phyloP scores from a whole-genome alignment of 2,329 filamentous ascomycete species.

The Pestalotiopsis sp. region DNA sequence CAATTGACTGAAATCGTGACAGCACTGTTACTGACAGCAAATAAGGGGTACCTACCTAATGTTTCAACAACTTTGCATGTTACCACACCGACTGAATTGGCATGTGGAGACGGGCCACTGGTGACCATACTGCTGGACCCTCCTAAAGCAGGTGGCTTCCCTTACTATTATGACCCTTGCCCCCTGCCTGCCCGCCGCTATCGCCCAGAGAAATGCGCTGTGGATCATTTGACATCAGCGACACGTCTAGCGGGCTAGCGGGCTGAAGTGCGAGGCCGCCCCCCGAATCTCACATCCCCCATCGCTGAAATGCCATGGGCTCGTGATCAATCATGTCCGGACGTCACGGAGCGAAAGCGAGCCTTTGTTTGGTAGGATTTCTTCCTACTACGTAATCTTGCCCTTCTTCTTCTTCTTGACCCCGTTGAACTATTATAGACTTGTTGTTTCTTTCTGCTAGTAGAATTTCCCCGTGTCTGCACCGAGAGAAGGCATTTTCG shows the following conservation, averaged over 20 bases:
- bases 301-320: neutral
- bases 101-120: neutral
- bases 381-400: neutral
- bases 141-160: no score
- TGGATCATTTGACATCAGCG: slow-evolving; percentile 13
- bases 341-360: neutral
- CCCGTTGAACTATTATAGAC: neutral
- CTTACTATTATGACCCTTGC: neutral
- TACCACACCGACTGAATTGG: neutral
- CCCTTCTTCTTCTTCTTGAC: neutral
- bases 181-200: neutral
- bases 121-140: neutral
- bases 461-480: neutral
- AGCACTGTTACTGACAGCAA: neutral
- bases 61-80: neutral
- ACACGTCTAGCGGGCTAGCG: neutral
- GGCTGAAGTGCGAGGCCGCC: neutral
- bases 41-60: neutral
- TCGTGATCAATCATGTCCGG: slow-evolving; percentile 7
- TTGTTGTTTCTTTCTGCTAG: neutral
- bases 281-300: neutral
- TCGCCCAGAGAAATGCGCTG: slow-evolving; percentile 5
- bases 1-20: neutral
- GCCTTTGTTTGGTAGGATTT: neutral
- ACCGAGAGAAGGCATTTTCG: neutral